Evolutionary conservation across 2,329 filamentous ascomycete species (phyloP).

Genomic region (Ceratocystis lukuohia): DNA sequence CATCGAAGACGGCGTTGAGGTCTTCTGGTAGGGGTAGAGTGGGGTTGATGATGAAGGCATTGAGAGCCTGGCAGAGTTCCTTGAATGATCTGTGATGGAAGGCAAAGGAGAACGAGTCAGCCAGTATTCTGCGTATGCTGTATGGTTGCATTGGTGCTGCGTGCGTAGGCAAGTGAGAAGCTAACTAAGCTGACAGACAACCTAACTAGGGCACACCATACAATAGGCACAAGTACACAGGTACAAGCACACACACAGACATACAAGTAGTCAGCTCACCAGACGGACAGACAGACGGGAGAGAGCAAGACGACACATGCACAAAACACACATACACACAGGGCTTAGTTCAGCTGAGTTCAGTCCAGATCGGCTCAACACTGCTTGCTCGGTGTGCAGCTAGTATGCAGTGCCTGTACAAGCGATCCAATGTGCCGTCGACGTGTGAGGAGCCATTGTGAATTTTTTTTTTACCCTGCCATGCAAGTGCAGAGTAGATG

Average conservation of each 20-base stretch:
- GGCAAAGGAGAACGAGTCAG: slow-evolving; percentile 20
- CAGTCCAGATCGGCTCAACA: too few relatives aligned
- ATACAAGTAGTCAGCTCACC: background rate
- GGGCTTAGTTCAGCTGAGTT: background rate
- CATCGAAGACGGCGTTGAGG: slow-evolving; percentile 46
- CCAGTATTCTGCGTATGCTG: background rate
- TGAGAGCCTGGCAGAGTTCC: slow-evolving; percentile 46
- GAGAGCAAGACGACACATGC: background rate
- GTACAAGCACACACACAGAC: background rate
- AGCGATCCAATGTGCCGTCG: background rate
- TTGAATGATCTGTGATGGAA: slow-evolving; percentile 38
- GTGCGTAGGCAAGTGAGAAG: background rate
- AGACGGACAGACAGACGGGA: background rate
- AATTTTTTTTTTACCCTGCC: background rate
- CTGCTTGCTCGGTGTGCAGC: background rate
- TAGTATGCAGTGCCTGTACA: background rate
- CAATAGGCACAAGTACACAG: too few relatives aligned
- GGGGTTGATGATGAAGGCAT: slow-evolving; percentile 36
- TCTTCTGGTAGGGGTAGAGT: slow-evolving; percentile 53
- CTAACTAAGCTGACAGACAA: background rate
- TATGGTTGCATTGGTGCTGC: slow-evolving; percentile 14
- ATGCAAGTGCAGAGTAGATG: slow-evolving; percentile 4
- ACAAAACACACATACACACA: background rate
- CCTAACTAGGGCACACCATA: too few relatives aligned
- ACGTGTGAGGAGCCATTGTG: background rate